These are phyloP conservation scores for Macrotyloma uniflorum DNA, from an alignment of 306 rosid species.

Conservation along the genomic window DNA sequence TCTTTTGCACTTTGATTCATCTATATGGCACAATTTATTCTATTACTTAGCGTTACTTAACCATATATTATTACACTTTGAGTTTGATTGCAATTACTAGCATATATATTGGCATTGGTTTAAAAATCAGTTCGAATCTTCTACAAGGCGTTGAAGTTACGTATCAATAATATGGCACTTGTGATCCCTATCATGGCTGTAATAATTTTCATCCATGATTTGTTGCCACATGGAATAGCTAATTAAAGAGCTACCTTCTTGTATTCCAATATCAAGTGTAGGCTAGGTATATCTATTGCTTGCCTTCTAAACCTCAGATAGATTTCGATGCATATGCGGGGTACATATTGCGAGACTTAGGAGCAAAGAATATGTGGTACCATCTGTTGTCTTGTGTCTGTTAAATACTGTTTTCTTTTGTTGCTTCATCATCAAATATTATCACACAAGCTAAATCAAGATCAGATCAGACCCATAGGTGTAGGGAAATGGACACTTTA, in stretches of 20 bases:
- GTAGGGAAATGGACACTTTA: constrained; percentile 17
- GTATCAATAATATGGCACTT: constrained; percentile 2
- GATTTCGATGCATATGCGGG: constrained; percentile 26
- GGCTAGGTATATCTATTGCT: constrained; percentile 42
- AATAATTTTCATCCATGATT: constrained; percentile 37
- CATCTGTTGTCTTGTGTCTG: constrained; percentile 21
- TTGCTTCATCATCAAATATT: constrained; percentile 27
- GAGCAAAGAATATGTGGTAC: constrained; percentile 54
- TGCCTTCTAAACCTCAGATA: constrained; percentile 60
- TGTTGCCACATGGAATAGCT: constrained; percentile 27
- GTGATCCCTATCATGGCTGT: constrained; percentile 20
- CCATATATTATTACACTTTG: not conserved
- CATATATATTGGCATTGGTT: not conserved
- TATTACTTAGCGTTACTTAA: not conserved
- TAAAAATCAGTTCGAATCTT: not conserved
- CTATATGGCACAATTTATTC: not conserved
- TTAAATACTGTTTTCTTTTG: not conserved
- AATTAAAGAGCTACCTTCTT: constrained; percentile 26
- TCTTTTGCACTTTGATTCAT: not conserved
- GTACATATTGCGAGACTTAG: constrained; percentile 53
- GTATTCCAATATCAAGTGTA: constrained; percentile 25
- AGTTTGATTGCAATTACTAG: constrained; percentile 1
- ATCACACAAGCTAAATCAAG: constrained; percentile 27
- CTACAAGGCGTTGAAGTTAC: constrained; percentile 28
- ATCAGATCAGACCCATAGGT: constrained; percentile 9